Conservation (phyloP, 495 filamentous ascomycete genomes). For the Platismatia glauca region DNA sequence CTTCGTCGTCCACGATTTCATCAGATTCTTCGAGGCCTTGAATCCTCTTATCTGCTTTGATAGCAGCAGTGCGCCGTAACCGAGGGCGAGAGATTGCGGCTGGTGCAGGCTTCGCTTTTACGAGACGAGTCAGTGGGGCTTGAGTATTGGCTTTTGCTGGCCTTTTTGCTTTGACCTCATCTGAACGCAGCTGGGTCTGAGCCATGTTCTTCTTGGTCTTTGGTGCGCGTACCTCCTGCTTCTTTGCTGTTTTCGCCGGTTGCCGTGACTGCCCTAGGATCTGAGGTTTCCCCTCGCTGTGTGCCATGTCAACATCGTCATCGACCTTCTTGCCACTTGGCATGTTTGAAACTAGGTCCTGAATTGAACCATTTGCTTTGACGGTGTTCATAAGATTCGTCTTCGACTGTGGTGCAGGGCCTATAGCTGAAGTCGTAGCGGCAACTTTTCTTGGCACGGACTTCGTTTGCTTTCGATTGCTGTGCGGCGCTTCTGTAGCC, state of each 20-base stretch:
- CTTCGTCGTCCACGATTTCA: not conserved
- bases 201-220: not conserved
- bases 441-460: not conserved
- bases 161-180: not conserved
- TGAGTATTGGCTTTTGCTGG: not conserved
- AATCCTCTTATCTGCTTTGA: slow-evolving; percentile 24
- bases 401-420: not conserved
- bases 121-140: not conserved
- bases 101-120: not conserved
- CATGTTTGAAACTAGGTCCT: not conserved
- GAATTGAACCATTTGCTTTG: not conserved
- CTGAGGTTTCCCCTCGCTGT: not conserved
- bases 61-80: slow-evolving; percentile 21
- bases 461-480: not conserved
- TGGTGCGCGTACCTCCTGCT: not conserved
- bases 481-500: not conserved
- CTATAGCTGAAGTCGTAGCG: not conserved
- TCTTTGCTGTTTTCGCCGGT: not conserved
- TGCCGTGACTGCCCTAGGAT: not conserved
- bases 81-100: not conserved
- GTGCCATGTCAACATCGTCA: not conserved
- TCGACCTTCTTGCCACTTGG: not conserved
- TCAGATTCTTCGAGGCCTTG: slow-evolving; percentile 11
- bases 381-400: not conserved
- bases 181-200: not conserved